Conservation (phyloP, 495 filamentous ascomycete genomes). For the Sporormia fimetaria region DNA sequence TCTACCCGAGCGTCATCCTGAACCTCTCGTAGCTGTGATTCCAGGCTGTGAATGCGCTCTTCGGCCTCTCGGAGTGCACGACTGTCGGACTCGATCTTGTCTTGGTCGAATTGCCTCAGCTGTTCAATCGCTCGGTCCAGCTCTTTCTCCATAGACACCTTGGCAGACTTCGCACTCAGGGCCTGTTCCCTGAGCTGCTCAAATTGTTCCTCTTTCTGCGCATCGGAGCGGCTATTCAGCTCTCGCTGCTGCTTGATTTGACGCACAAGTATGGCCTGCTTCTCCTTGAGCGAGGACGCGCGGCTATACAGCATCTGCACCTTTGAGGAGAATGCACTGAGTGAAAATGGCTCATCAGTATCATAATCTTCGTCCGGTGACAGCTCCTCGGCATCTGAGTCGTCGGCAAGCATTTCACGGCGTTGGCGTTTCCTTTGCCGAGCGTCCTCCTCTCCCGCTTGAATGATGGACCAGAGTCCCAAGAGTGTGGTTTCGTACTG, state of each 20-base stretch:
- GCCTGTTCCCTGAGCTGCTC: constrained; percentile 16
- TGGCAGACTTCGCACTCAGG: constrained; percentile 9
- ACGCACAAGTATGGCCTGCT: constrained; percentile 70
- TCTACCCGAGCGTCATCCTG: constrained; percentile 24
- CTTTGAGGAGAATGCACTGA: constrained; percentile 58
- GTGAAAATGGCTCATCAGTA: constrained; percentile 49
- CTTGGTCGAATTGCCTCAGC: constrained; percentile 14
- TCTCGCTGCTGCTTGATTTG: constrained; percentile 91
- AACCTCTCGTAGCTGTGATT: constrained; percentile 6
- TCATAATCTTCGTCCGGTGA: constrained; percentile 31
- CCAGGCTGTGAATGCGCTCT: background rate
- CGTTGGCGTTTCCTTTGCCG: constrained; percentile 43
- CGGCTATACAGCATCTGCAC: constrained; percentile 62
- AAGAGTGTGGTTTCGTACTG: constrained; percentile 50
- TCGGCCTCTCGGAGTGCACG: constrained; percentile 9
- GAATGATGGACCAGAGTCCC: constrained; percentile 63
- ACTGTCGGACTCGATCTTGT: constrained; percentile 1
- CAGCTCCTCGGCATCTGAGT: constrained; percentile 31
- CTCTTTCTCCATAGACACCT: constrained; percentile 14
- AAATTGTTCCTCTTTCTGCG: constrained; percentile 23
- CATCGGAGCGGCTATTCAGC: constrained; percentile 54
- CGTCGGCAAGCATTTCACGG: constrained; percentile 37
- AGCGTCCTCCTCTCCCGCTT: constrained; percentile 49
- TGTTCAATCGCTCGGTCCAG: constrained; percentile 21
- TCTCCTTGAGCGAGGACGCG: constrained; percentile 57